Conservation (phyloP, 2,329 filamentous ascomycete genomes). For the Sporothrix dimorphospora region DNA sequence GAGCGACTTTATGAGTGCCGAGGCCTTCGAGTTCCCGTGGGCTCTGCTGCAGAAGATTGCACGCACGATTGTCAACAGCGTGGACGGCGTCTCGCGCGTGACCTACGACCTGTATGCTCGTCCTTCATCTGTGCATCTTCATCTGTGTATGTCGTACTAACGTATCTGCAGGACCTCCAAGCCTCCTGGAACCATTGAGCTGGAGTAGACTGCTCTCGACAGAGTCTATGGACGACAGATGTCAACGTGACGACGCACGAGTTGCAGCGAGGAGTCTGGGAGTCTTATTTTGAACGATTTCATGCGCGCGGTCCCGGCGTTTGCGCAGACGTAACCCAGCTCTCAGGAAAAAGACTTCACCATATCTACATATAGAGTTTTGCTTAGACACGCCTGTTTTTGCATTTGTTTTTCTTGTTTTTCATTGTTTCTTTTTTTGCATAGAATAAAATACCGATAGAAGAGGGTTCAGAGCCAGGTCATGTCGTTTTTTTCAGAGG, state of each 20-base stretch:
- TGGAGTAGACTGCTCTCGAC: slow-evolving; percentile 42
- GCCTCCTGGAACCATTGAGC: slow-evolving; percentile 70
- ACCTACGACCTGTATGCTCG: slow-evolving; percentile 60
- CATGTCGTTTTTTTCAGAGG: neutral
- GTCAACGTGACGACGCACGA: neutral
- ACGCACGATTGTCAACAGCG: slow-evolving; percentile 73
- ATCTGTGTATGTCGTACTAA: neutral
- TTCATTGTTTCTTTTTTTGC: neutral
- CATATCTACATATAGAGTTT: too few relatives aligned
- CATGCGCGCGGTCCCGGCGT: neutral
- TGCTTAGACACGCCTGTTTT: neutral
- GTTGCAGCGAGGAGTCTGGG: neutral
- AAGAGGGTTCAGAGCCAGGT: neutral
- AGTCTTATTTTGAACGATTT: neutral
- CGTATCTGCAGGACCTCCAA: slow-evolving; percentile 53
- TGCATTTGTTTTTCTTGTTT: neutral
- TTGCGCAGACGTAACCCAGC: neutral
- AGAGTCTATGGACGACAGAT: neutral
- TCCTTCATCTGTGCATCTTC: neutral
- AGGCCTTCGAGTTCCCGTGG: slow-evolving; percentile 67
- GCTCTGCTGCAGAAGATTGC: slow-evolving; percentile 67
- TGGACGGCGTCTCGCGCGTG: slow-evolving; percentile 72
- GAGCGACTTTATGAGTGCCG: slow-evolving; percentile 74
- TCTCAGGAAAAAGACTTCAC: neutral
- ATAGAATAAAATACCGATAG: neutral